phyloP scores from a whole-genome alignment of 352 stramenopile species.

The Aphanomyces astaci region DNA sequence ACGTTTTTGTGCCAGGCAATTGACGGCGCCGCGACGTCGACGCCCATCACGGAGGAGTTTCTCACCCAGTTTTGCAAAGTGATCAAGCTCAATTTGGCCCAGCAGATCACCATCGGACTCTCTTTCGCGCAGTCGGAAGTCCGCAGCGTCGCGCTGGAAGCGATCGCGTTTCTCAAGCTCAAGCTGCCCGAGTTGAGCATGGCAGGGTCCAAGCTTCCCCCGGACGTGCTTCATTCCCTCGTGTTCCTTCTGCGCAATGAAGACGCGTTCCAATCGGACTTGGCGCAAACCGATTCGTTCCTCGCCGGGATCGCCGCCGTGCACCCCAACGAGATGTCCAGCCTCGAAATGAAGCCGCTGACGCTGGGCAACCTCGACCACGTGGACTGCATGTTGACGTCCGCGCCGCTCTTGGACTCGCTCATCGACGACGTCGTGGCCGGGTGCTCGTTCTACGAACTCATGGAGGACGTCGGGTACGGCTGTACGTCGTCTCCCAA shows the following conservation, averaged over 20 bases:
- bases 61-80: slow-evolving; percentile 63
- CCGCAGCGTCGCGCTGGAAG: slow-evolving; percentile 42
- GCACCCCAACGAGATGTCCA: slow-evolving; percentile 81
- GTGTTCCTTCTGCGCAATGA: slow-evolving; percentile 78
- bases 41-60: slow-evolving; percentile 71
- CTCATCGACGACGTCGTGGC: slow-evolving; percentile 70
- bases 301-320: slow-evolving; percentile 75
- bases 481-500: slow-evolving; percentile 66
- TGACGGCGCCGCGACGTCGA: slow-evolving; percentile 23
- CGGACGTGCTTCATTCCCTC: slow-evolving; percentile 73
- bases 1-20: slow-evolving; percentile 54
- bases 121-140: slow-evolving; percentile 74
- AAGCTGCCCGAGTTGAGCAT: slow-evolving; percentile 82
- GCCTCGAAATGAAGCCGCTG: slow-evolving; percentile 74
- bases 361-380: slow-evolving; percentile 81
- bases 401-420: slow-evolving; percentile 53
- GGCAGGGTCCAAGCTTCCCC: slow-evolving; percentile 71
- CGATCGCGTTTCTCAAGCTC: slow-evolving; percentile 65
- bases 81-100: slow-evolving; percentile 77
- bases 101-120: slow-evolving; percentile 78
- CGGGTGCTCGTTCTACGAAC: slow-evolving; percentile 81
- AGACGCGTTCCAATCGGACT: slow-evolving; percentile 58
- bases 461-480: slow-evolving; percentile 89
- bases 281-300: slow-evolving; percentile 78
- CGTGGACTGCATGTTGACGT: slow-evolving; percentile 64